These are phyloP conservation scores for Echinosophora koreensis DNA, from an alignment of 306 rosid genomes.

Conservation along the genomic window DNA sequence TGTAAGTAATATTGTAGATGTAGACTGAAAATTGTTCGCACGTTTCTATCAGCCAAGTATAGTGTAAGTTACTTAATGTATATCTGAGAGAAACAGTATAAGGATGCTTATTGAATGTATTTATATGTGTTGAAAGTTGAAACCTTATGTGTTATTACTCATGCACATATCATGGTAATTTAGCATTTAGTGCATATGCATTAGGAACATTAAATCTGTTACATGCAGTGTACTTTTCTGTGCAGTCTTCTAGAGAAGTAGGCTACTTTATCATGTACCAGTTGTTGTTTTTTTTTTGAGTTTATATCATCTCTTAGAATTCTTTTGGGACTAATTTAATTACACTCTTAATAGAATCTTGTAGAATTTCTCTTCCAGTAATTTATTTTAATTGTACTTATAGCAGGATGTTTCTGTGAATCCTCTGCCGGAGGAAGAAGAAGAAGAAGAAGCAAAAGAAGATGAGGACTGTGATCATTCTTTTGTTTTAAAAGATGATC, in stretches of 20 bases:
- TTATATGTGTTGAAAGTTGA: constrained; percentile 39
- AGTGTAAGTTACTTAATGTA: too few relatives aligned
- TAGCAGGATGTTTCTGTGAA: constrained; percentile 65
- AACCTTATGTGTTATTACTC: constrained; percentile 12
- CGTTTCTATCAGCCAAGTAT: background rate
- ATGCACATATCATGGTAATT: constrained; percentile 6
- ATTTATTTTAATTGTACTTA: constrained; percentile 34
- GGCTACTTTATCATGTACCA: constrained; percentile 14
- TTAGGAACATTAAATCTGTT: constrained; percentile 24
- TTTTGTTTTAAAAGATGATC: constrained; percentile 86
- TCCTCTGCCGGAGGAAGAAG: constrained; percentile 50
- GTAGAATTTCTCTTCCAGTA: background rate
- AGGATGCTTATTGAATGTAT: background rate
- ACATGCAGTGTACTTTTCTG: background rate
- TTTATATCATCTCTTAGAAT: background rate
- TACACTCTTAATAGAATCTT: background rate
- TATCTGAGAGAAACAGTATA: background rate
- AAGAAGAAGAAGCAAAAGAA: constrained; percentile 47
- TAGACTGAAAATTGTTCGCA: background rate
- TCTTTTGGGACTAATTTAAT: constrained; percentile 35
- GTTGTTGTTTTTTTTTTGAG: background rate
- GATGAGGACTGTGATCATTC: constrained; percentile 86
- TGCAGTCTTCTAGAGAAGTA: constrained; percentile 15
- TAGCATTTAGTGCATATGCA: constrained; percentile 16
- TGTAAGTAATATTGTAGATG: background rate